Evolutionary conservation across 352 stramenopile species (phyloP).

Genomic region (Pythium scleroteichum): DNA sequence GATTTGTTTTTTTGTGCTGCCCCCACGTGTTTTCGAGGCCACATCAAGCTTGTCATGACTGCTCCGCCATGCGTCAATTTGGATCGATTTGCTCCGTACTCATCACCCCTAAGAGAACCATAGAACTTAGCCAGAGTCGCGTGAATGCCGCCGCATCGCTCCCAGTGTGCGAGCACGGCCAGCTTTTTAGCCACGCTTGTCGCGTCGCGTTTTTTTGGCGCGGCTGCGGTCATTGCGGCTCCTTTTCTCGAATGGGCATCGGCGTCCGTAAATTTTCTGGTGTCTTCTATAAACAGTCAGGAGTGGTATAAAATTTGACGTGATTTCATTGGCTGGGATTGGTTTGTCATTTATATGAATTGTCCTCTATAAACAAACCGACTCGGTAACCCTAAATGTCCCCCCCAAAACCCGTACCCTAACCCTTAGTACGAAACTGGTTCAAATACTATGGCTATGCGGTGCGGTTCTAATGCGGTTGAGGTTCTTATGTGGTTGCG

Average conservation of each 20-base stretch:
- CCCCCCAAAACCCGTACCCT: too few relatives aligned
- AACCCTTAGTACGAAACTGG: too few relatives aligned
- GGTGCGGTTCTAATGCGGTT: too few relatives aligned
- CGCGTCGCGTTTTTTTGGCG: not conserved
- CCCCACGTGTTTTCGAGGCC: not conserved
- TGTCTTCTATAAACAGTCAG: constrained; percentile 2
- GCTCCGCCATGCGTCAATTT: not conserved
- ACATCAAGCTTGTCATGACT: not conserved
- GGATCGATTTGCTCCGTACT: not conserved
- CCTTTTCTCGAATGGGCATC: not conserved
- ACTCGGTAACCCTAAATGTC: too few relatives aligned
- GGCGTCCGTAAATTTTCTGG: not conserved
- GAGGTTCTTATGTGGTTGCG: too few relatives aligned
- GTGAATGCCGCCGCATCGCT: constrained; percentile 1
- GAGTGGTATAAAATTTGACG: not conserved
- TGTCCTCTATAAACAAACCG: constrained; percentile 1
- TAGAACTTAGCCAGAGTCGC: not conserved
- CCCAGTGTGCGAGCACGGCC: not conserved
- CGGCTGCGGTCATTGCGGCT: not conserved
- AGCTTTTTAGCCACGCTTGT: not conserved
- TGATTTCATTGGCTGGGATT: not conserved
- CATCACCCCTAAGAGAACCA: not conserved
- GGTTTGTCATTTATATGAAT: constrained; percentile 6
- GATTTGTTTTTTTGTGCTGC: not conserved
- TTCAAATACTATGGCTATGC: too few relatives aligned